Base-by-base conservation (phyloP, 169 alveolate species). In the Cryptosporidium bovis region DNA sequence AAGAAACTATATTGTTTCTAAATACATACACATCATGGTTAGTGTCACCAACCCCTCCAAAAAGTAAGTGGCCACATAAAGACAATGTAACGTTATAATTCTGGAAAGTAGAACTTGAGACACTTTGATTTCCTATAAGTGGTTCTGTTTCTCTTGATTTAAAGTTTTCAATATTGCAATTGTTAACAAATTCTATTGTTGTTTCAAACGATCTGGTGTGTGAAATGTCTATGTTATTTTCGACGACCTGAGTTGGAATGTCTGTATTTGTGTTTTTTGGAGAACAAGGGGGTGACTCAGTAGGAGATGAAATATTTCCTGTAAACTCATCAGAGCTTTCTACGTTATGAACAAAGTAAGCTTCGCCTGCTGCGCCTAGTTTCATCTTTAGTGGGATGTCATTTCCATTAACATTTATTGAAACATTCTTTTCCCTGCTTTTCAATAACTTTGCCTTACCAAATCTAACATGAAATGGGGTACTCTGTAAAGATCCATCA, bases 401-500 rank as follows among this genome's bases (percentile, higher is more conserved):
- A 77, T 94, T 87, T 16, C 97, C 99, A 90, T 97, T 97, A 18
- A 97, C 98, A 24, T 92, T 77, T 6, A 97, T 91, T 2, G 95
- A 93, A n/a, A 98, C 98, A 20, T 90, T 90, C 87, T 97, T 98
- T 82, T 95, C 99, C 20, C 97, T 90, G 15, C 98, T 94, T 33
- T 96, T 94, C 33, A 97, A 94, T 40, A 98, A 92, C 92, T 97
- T 96, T 48, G 98, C 96, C 89, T 97, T 97, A 34, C 99, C 99
- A 93, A 97, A 98, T 82, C 99, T 93, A 27, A 97, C 99, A 82
- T 96, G 99, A 92, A 97, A 97, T 3, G 99, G 99, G 48, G 99
- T 93, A 48, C 97, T 92, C 18, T 93, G 92, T 65, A 87, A 90
- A 84, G 93, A 91, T 66, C 93, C 95, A 83, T 92, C 95, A 44